These are phyloP conservation scores for Alternaria novae-zelandiae DNA, from an alignment of 2,329 filamentous ascomycete species.

Conservation along the genomic window DNA sequence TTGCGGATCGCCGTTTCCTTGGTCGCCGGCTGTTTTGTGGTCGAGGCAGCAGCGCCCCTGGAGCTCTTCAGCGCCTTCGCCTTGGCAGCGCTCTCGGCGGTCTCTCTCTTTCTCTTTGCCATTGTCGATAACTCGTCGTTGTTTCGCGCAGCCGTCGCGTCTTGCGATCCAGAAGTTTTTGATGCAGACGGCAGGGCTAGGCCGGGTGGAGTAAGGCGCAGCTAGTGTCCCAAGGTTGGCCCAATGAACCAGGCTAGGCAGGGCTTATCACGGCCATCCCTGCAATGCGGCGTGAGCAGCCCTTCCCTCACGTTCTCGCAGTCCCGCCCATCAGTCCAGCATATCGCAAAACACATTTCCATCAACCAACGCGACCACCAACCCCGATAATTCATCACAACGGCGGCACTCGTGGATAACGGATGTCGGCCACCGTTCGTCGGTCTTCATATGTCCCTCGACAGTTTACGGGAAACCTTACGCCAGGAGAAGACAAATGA, in stretches of 20 bases:
- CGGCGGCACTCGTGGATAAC: constrained; percentile 54
- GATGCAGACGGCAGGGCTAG: constrained; percentile 28
- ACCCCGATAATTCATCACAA: constrained; percentile 45
- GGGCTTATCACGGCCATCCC: constrained; percentile 31
- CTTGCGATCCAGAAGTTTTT: constrained; percentile 27
- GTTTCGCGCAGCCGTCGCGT: constrained; percentile 5
- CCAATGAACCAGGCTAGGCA: constrained; percentile 22
- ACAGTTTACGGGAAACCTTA: constrained; percentile 51
- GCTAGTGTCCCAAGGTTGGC: constrained; percentile 3
- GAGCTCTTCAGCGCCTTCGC: constrained; percentile 36
- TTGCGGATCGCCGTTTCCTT: constrained; percentile 21
- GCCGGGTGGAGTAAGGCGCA: constrained; percentile 12
- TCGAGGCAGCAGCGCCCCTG: constrained; percentile 28
- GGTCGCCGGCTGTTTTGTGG: constrained; percentile 23
- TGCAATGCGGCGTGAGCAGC: constrained; percentile 21
- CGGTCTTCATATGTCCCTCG: constrained; percentile 57
- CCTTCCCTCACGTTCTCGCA: constrained; percentile 34
- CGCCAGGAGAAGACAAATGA: constrained; percentile 51
- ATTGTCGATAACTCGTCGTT: constrained; percentile 25
- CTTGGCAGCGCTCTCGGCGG: constrained; percentile 19
- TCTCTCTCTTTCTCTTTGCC: constrained; percentile 48
- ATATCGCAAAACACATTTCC: constrained; percentile 39
- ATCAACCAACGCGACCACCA: constrained; percentile 43
- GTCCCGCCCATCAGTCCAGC: constrained; percentile 36
- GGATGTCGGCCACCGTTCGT: constrained; percentile 54